Percentiles rank a stretch among this genome's conserved stretches.
These are phyloP conservation scores for Fusarium newnesense DNA, from an alignment of 2,329 filamentous ascomycete genomes.

Conservation along the genomic window DNA sequence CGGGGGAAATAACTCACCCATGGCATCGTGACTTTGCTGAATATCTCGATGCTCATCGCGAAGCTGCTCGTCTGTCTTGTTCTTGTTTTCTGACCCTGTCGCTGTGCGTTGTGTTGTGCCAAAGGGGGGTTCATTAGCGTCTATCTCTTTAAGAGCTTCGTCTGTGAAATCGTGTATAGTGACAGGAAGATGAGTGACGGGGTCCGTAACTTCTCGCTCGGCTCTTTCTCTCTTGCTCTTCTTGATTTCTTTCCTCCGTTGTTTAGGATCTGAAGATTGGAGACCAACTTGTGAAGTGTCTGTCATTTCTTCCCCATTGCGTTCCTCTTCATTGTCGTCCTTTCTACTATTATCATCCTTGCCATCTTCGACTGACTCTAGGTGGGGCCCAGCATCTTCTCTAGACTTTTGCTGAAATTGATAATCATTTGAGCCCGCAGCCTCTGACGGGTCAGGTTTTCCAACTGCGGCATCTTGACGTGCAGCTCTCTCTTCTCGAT, in stretches of 20 bases:
- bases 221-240: conserved; percentile 56
- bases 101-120: conserved; percentile 51
- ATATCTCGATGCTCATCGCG: conserved; percentile 48
- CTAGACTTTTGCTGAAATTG: conserved; percentile 24
- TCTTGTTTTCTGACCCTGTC: conserved; percentile 51
- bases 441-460: conserved; percentile 37
- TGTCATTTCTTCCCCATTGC: conserved; percentile 32
- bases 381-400: conserved; percentile 11
- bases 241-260: conserved; percentile 61
- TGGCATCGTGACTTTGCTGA: conserved; percentile 53
- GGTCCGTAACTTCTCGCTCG: conserved; percentile 76
- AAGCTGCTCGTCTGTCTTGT: conserved; percentile 54
- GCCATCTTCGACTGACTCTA: conserved; percentile 26
- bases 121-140: conserved; percentile 46
- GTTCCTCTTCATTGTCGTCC: background rate
- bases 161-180: conserved; percentile 75
- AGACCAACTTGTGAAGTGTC: conserved; percentile 52
- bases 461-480: conserved; percentile 54
- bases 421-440: conserved; percentile 6
- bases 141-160: conserved; percentile 61
- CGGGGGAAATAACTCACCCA: conserved; percentile 59
- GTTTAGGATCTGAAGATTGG: conserved; percentile 54
- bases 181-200: conserved; percentile 76
- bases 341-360: conserved; percentile 10
- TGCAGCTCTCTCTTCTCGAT: conserved; percentile 58